phyloP scores from a whole-genome alignment of 192 early-diverging fungal genomes.

The Backusella macrospora region DNA sequence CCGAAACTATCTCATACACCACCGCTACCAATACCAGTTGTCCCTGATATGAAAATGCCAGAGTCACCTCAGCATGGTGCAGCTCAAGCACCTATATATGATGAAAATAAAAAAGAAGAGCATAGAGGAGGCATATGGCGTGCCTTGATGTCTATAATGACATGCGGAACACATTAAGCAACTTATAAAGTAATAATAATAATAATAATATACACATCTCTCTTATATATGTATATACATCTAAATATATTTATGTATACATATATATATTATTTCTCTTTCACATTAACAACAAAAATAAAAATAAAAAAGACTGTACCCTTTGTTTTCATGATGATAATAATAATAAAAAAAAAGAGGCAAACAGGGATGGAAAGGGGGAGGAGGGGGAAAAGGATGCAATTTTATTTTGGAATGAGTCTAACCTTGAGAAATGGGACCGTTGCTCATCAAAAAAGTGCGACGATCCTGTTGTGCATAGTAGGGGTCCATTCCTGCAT shows the following conservation, averaged over 20 bases:
- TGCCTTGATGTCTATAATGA: conserved; percentile 23
- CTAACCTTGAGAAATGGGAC: neutral
- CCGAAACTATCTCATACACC: neutral
- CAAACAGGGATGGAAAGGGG: neutral
- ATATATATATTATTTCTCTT: neutral
- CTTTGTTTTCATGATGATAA: conserved; percentile 6
- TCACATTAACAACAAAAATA: neutral
- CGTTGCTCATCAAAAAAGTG: neutral
- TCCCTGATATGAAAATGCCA: conserved; percentile 23
- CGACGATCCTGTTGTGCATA: conserved; percentile 9
- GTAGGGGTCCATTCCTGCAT: conserved; percentile 15
- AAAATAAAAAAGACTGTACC: conserved; percentile 1
- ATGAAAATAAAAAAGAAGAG: neutral
- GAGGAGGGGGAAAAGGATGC: neutral
- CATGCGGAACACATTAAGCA: conserved; percentile 24
- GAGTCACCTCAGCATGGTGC: conserved; percentile 15
- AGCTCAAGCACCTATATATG: neutral
- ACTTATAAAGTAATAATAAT: conserved; percentile 10
- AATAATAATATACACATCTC: neutral
- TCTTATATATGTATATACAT: neutral
- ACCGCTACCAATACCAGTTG: neutral
- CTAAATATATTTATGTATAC: neutral
- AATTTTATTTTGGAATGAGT: conserved; percentile 3
- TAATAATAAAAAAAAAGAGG: conserved; percentile 4
- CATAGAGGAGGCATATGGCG: conserved; percentile 18